Conservation (phyloP, 2,329 filamentous ascomycete species). For the Ophidiomyces ophidiicola region DNA sequence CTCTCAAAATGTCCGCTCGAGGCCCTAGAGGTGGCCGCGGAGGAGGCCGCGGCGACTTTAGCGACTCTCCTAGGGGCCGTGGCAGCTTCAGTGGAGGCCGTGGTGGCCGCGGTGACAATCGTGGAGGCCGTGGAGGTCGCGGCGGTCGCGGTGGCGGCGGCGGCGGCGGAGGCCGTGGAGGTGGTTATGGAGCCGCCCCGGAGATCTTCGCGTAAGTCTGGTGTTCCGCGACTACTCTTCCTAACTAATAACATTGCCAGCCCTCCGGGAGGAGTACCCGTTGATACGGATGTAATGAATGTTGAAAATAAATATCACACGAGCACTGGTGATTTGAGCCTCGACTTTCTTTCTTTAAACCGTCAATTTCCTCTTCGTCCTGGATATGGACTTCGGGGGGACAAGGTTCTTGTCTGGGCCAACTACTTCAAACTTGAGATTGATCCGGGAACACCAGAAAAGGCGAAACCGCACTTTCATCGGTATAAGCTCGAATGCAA, state of each 20-base stretch:
- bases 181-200: slow-evolving; percentile 14
- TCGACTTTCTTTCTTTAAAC: slow-evolving; percentile 12
- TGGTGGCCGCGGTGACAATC: slow-evolving; percentile 9
- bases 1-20: too few species aligned
- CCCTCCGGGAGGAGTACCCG: background rate
- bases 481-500: slow-evolving; percentile 32
- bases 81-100: too few species aligned
- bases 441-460: too few species aligned
- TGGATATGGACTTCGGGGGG: slow-evolving; percentile 28
- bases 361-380: slow-evolving; percentile 26
- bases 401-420: slow-evolving; percentile 25
- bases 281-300: slow-evolving; percentile 19
- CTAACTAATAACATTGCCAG: background rate
- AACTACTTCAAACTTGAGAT: slow-evolving; percentile 31
- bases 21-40: too few species aligned
- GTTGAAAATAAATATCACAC: slow-evolving; percentile 22
- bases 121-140: slow-evolving; percentile 15
- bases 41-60: too few species aligned
- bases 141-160: slow-evolving; percentile 17
- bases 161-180: slow-evolving; percentile 18
- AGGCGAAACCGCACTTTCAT: slow-evolving; percentile 23
- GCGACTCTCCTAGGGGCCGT: too few species aligned
- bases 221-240: slow-evolving; percentile 6
- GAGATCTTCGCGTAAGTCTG: slow-evolving; percentile 21
- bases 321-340: slow-evolving; percentile 12